Evolutionary conservation across 2,329 filamentous ascomycete species (phyloP).

Genomic region (Domatiomyces catenatus): DNA sequence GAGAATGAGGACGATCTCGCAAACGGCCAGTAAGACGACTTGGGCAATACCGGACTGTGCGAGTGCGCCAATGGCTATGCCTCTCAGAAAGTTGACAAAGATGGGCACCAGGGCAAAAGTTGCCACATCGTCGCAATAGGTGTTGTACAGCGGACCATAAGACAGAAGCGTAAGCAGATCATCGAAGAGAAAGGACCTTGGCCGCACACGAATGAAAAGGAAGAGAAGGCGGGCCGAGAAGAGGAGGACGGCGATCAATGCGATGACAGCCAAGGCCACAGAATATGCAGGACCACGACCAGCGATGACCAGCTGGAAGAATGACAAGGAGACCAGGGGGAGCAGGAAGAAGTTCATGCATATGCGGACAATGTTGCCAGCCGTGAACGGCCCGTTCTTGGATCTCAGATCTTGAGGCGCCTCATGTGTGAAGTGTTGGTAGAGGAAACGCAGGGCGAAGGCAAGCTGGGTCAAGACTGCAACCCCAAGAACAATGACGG

Average conservation of each 20-base stretch:
- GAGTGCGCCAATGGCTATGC: slow-evolving; percentile 79
- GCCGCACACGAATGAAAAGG: slow-evolving; percentile 64
- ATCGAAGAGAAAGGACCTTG: slow-evolving; percentile 79
- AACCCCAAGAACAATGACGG: slow-evolving; percentile 56
- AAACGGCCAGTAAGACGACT: slow-evolving; percentile 79
- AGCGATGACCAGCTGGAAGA: slow-evolving; percentile 79
- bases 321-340: slow-evolving; percentile 69
- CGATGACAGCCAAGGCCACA: slow-evolving; percentile 58
- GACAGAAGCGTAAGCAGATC: slow-evolving; percentile 76
- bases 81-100: slow-evolving; percentile 67
- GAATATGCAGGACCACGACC: slow-evolving; percentile 51
- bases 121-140: slow-evolving; percentile 83
- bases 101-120: slow-evolving; percentile 80
- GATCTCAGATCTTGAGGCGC: slow-evolving; percentile 74
- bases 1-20: slow-evolving; percentile 78
- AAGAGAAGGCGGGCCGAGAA: slow-evolving; percentile 67
- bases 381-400: slow-evolving; percentile 80
- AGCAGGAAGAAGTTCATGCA: slow-evolving; percentile 87
- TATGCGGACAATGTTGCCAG: slow-evolving; percentile 66
- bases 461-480: slow-evolving; percentile 58
- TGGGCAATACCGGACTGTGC: slow-evolving; percentile 89
- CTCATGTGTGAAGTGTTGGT: slow-evolving; percentile 53
- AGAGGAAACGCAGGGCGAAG: slow-evolving; percentile 62
- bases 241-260: slow-evolving; percentile 55
- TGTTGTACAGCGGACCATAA: slow-evolving; percentile 93